Evolutionary conservation across 2,329 filamentous ascomycete genomes (phyloP), one percentile per base, ranked within the genome.

Genomic region (Zarea fungicola): DNA sequence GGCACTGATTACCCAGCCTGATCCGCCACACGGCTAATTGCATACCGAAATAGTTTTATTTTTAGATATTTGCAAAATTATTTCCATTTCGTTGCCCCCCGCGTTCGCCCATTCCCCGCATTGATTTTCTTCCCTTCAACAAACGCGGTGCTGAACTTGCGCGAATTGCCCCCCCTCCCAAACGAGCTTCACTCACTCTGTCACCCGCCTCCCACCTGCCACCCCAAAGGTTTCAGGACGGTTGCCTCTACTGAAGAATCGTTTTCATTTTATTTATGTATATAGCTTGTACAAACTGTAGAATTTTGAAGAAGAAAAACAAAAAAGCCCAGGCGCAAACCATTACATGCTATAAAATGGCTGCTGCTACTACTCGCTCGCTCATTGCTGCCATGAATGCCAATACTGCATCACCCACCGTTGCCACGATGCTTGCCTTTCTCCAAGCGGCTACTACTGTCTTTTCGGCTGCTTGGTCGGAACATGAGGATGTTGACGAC

Each of bases 281-380:
- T 6, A 29, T 42, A 37, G 37, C 46, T 10, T 31, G 39, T 42
- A 28, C 36, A 36, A 19, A 13, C 6, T n/a, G n/a, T n/a, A n/a
- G n/a, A 23, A 14, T 32, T 43, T 22, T 37, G 34, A 21, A 36
- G 29, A 45, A 36, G 36, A 19, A 23, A 46, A 5, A 37, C 16
- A 28, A 26, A 29, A 31, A 19, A 7, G n/a, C n/a, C 23, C 19
- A 13, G 54, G 44, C 56, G 54, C 29, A 28, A 26, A 23, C 53
- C 55, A 57, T 62, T 62, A 63, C 54, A 62, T 60, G 60, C 49
- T 62, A 61, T 63, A 62, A 62, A 62, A 63, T 64, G 62, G 58
- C 55, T 25, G 51, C 55, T 56, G 57, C 47, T 51, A 42, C 51
- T 19, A 29, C 25, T 18, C 11, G 1, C 13, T 13, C 19, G n/a